These are phyloP conservation scores for Rhodocollybia butyracea DNA, from an alignment of 768 basidiomycete genomes.

Conservation along the genomic window DNA sequence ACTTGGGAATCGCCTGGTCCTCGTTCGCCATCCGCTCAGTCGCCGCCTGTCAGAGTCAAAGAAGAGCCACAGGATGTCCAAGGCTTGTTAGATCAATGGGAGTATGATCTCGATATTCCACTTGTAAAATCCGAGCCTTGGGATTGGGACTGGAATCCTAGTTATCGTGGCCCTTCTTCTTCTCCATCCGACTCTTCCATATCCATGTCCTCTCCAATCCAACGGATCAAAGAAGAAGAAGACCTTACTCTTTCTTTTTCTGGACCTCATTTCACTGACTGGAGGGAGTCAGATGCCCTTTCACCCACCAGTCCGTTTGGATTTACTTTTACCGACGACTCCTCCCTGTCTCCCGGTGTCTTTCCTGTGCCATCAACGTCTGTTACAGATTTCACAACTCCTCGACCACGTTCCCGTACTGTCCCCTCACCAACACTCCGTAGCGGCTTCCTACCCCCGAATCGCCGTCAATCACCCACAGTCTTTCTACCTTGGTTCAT, in stretches of 20 bases:
- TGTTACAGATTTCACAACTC: slow-evolving; percentile 16
- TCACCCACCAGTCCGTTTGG: slow-evolving; percentile 7
- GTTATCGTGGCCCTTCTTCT: slow-evolving; percentile 26
- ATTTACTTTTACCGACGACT: not conserved
- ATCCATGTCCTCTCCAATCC: slow-evolving; percentile 26
- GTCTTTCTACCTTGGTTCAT: slow-evolving; percentile 37
- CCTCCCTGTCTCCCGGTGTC: not conserved
- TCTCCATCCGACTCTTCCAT: slow-evolving; percentile 24
- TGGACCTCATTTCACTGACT: slow-evolving; percentile 1
- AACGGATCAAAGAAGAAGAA: slow-evolving; percentile 48
- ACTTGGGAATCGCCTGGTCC: slow-evolving; percentile 41
- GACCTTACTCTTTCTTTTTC: slow-evolving; percentile 33
- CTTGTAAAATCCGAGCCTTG: slow-evolving; percentile 22
- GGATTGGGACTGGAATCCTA: slow-evolving; percentile 46
- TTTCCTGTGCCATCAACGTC: slow-evolving; percentile 7
- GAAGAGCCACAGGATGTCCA: slow-evolving; percentile 61
- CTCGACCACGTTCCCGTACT: slow-evolving; percentile 39
- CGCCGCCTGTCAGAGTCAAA: slow-evolving; percentile 37
- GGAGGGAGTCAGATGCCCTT: slow-evolving; percentile 15
- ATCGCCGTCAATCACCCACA: slow-evolving; percentile 19
- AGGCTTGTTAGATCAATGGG: slow-evolving; percentile 69
- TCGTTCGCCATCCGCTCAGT: slow-evolving; percentile 58
- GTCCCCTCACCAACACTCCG: slow-evolving; percentile 27
- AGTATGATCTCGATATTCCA: slow-evolving; percentile 45
- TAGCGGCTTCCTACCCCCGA: no score